Evolutionary conservation across 306 rosid genomes (phyloP).

Genomic region (Vachellia collinsii): DNA sequence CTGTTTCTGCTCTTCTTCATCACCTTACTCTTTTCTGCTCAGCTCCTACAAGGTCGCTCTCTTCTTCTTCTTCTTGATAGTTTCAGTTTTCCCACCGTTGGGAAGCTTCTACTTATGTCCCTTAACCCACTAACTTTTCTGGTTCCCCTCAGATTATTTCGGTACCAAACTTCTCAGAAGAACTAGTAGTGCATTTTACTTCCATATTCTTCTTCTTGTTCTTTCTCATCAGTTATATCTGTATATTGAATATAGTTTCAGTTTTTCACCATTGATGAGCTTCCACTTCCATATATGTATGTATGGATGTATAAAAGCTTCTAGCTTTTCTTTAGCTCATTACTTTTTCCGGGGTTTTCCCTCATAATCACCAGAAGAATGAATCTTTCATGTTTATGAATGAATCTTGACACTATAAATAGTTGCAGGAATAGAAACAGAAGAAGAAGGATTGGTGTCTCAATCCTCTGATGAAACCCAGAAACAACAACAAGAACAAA

Average conservation of each 20-base stretch:
- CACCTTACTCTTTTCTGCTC: neutral
- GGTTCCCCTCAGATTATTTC: neutral
- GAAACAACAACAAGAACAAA: neutral
- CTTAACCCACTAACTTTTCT: neutral
- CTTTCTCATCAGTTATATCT: neutral
- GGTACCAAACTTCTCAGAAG: neutral
- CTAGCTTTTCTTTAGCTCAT: neutral
- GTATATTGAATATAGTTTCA: neutral
- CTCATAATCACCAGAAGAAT: neutral
- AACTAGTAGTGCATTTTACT: neutral
- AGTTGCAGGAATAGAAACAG: conserved; percentile 20
- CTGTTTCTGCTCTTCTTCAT: neutral
- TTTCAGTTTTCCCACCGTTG: neutral
- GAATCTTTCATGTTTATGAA: neutral
- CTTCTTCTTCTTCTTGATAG: neutral
- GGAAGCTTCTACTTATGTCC: neutral
- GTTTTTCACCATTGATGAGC: neutral
- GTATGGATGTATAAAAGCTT: too few species aligned
- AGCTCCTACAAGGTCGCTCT: neutral
- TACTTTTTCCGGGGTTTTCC: neutral
- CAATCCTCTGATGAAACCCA: neutral
- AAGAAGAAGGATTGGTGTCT: conserved; percentile 16
- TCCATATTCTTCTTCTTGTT: neutral
- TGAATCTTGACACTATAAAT: neutral
- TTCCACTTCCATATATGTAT: too few species aligned